Evolutionary conservation across 2,329 filamentous ascomycete genomes (phyloP), one percentile per base, ranked within the genome.

Genomic region (Ophiobolus disseminans): DNA sequence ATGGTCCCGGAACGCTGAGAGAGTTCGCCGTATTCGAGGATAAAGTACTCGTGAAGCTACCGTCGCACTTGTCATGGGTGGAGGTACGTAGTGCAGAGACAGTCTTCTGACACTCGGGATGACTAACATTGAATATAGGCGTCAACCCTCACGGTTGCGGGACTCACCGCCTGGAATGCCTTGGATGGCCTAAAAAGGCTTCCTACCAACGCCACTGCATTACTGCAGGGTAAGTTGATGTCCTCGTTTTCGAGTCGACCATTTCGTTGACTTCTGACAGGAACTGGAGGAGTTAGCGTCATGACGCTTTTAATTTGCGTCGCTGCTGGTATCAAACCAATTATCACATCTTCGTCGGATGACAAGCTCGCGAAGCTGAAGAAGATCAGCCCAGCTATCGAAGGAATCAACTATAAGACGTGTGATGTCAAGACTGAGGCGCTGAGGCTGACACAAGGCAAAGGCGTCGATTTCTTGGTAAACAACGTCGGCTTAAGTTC

Each of bases 311-410:
- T 60, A 0, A 17, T 70, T 4, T 63, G 59, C 19, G 22, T 70
- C 2, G 59, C 65, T 1, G 65, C 63, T 0, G 62, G 62, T 3
- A 66, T 69, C 39, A 44, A 21, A 4, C 62, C 86, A 1, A 82
- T 87, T 39, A 80, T 85, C 1, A 87, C 83, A 0, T 86, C 83
- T 0, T 84, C 80, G 0, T 81, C 79, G 0, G 74, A 80, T 6
- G 69, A 73, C 1, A 86, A 86, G 62, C 75, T 77, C 0, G 67
- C 76, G 20, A 72, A 69, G 7, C 70, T 86, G n/a, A 75, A 82
- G 25, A 50, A 55, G n/a, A 20, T 66, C 6, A 50, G 48, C 13
- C 53, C 57, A 1, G 17, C 32, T 2, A 40, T 68, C 13, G 10
- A 44, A 44, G 72, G 81, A 7, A 75, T 87, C 62, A 87, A 88